Base-by-base conservation (phyloP, 148 eudicot species). In the Polygonum aviculare region DNA sequence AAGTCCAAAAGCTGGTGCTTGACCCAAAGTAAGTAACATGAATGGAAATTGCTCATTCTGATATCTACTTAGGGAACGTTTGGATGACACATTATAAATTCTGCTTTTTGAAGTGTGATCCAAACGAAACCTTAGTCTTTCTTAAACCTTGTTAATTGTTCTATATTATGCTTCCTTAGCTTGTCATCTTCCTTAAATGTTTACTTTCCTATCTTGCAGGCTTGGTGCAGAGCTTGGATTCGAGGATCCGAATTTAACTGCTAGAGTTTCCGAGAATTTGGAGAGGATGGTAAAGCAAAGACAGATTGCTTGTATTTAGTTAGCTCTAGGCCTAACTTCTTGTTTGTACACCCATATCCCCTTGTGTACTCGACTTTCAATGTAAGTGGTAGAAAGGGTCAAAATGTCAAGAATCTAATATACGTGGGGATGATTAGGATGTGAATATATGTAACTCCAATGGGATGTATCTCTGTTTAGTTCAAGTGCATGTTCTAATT, bases 1-100 rank as follows among this genome's bases (percentile, higher is more conserved):
- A 92, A 79, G 97, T 95, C 74, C 96, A 88, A 78, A 92, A 92
- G 82, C 80, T 95, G 82, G 98, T 92, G 75, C 86, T 95, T 74
- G 98, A 95, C 82, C 90, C 91, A 74, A 95, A 92, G 98, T 95
- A 90, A 88, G 97, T 73, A 81, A 72, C 74, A n/a, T 44, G 33
- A 7, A 77, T 22, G 74, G 45, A 49, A 49, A 57, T 21, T 2
- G 39, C 5, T 2, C 70, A n/a, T 39, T 60, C 16, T 60, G 12
- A 5, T 60, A 3, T 76, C 8, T 19, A 9, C 18, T 44, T 39
- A 39, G 2, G 41, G 41, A 4, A 4, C 3, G 41, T 39, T 39
- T 39, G 41, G 41, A 39, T 39, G 41, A 39, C 41, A 39, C 41
- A 1, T 3, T 39, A 39, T 39, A 39, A 39, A 39, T 39, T 39